Evolutionary conservation across 2,329 filamentous ascomycete genomes (phyloP), one percentile per base, ranked within the genome.

Genomic region (Penicillium occitanis): DNA sequence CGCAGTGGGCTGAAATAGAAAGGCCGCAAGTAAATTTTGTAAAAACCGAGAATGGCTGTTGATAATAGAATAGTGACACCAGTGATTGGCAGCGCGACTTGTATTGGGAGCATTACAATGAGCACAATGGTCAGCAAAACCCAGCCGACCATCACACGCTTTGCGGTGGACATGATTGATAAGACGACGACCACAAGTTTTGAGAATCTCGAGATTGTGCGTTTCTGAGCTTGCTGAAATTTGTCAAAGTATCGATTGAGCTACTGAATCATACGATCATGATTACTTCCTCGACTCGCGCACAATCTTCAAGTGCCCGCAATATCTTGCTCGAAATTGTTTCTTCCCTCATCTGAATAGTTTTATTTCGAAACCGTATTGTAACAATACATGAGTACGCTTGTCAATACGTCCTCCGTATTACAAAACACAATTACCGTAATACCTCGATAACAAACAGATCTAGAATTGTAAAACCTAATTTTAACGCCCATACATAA

Each of bases 1-100:
- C 61, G 61, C 14, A 63, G n/a, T 22, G 61, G 48, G 13, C 61
- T 63, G n/a, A 63, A 57, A 2, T 22, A 55, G 42, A 57, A 63
- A 13, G 61, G 61, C 22, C 28, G 19, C 8, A 63, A 14, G n/a
- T 57, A 63, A 19, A 63, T 25, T n/a, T 63, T 57, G 37, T 51
- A 63, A 10, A 44, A 22, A 28, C 6, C 1, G 22, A 55, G 19
- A 33, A 35, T 35, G 17, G 46, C 2, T 7, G 22, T 30, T 3
- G 25, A 63, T n/a, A 3, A 55, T 2, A 63, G 7, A 14, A 63
- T 17, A 19, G 25, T 44, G 7, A n/a, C n/a, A 10, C 37, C n/a
- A 8, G 28, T 46, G 4, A 19, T 28, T n/a, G 13, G 17, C 11
- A 44, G 10, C 1, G 61, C 50, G 6, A 33, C 5, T 13, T 19